Evolutionary conservation across 2,329 filamentous ascomycete species (phyloP), one percentile per base, ranked within the genome.

Genomic region (Hypocrella siamensis): DNA sequence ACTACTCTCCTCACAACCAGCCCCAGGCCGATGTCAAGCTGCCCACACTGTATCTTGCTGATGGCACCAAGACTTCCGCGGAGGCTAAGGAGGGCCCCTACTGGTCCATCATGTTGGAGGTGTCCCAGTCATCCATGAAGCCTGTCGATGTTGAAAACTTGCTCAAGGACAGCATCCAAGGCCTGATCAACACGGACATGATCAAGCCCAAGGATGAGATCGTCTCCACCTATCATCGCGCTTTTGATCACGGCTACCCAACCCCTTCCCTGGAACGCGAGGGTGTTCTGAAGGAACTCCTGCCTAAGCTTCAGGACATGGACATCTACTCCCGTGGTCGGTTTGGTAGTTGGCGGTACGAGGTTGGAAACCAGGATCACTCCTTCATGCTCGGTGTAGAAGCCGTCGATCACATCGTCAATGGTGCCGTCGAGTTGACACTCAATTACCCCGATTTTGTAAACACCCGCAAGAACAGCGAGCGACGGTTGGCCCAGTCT

Each of bases 21-120:
- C 90, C 90, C 21, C 65, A 81, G 43, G 67, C 75, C 37, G 75
- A 78, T 35, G 77, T 69, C 52, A 90, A 93, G 69, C 75, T 98
- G 35, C 74, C 85, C 25, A 96, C 90, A 16, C 63, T 84, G 45
- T 80, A 86, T 56, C 69, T 86, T 26, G 90, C 80, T 35, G 70
- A 94, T 48, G 90, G 90, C 55, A 80, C 75, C 58, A 83, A 84
- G 63, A 72, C 66, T 39, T 81, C 73, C 45, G 67, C 65, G 31
- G 75, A 81, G 49, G 61, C 83, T 38, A 71, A 90, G 66, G 73
- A 80, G 49, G 90, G 90, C 21, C 90, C 90, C 26, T 98, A 98
- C 75, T 98, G 90, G 90, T 96, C 88, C 41, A 92, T 98, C 67
- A 98, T 98, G 90, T 65, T 98, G 46, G 90, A 98, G 62, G 80